Conservation (phyloP, 169 alveolate genomes). For the Plasmodium inui region DNA sequence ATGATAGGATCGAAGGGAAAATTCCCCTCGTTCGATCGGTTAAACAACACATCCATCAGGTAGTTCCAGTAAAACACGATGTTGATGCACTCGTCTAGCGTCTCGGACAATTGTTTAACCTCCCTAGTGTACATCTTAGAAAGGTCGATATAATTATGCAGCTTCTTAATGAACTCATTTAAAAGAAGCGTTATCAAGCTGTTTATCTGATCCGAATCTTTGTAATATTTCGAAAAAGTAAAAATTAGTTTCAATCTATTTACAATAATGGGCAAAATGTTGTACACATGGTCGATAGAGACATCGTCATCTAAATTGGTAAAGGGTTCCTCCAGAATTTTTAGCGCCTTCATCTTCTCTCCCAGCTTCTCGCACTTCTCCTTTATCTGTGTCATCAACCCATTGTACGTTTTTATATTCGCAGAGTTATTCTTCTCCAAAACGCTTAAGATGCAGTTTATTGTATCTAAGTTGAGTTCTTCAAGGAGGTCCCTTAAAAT, state of each 20-base stretch:
- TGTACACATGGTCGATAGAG: slow-evolving; percentile 44
- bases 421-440: slow-evolving; percentile 49
- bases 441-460: slow-evolving; percentile 13
- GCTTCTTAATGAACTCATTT: slow-evolving; percentile 56
- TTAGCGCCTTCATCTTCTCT: slow-evolving; percentile 70
- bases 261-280: slow-evolving; percentile 62
- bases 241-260: slow-evolving; percentile 60
- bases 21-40: slow-evolving; percentile 3
- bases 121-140: slow-evolving; percentile 67
- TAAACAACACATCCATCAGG: slow-evolving; percentile 28
- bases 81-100: slow-evolving; percentile 61
- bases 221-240: slow-evolving; percentile 66
- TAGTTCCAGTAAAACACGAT: slow-evolving; percentile 72
- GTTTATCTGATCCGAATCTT: slow-evolving; percentile 55
- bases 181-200: slow-evolving; percentile 48
- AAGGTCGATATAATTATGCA: slow-evolving; percentile 52
- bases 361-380: slow-evolving; percentile 50
- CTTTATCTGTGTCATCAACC: slow-evolving; percentile 15
- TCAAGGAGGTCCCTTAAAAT: slow-evolving; percentile 61
- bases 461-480: slow-evolving; percentile 39
- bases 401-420: slow-evolving; percentile 42
- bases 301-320: slow-evolving; percentile 21
- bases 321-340: slow-evolving; percentile 61
- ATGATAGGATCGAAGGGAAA: slow-evolving; percentile 24
- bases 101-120: slow-evolving; percentile 50